These are phyloP conservation scores for Diaporthe sp. DNA, from an alignment of 2,329 filamentous ascomycete species.

Conservation along the genomic window DNA sequence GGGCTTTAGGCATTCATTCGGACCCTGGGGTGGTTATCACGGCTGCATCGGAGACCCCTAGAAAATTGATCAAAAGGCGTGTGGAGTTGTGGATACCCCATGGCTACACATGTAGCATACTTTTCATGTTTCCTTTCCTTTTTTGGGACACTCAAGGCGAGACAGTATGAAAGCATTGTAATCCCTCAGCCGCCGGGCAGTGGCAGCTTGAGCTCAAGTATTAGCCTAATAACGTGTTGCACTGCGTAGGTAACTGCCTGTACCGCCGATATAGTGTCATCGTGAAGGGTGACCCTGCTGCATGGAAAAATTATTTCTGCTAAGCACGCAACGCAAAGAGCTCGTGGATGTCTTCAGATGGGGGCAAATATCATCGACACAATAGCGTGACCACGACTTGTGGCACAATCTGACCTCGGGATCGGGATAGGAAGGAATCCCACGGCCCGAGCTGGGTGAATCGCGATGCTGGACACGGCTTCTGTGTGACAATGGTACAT, in stretches of 20 bases:
- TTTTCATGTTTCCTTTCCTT: not conserved
- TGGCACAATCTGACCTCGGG: slow-evolving; percentile 10
- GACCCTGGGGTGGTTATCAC: not conserved
- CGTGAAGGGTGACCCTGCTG: not conserved
- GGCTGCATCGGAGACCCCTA: slow-evolving; percentile 10
- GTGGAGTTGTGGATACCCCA: slow-evolving; percentile 31
- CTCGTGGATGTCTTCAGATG: not conserved
- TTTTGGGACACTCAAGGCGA: not conserved
- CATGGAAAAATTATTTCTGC: not conserved
- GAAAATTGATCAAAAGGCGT: slow-evolving; percentile 18
- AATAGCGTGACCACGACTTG: not conserved
- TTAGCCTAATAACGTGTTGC: not conserved
- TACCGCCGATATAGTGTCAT: not conserved
- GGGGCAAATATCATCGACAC: not conserved
- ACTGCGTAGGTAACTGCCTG: not conserved
- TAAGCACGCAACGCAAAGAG: not conserved
- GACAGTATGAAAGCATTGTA: not conserved
- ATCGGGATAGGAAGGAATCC: not conserved
- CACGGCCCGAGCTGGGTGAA: not conserved
- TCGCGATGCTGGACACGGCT: not conserved
- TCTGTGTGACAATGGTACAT: not conserved
- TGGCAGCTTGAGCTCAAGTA: not conserved
- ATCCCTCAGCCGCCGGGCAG: not conserved
- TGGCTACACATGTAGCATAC: slow-evolving; percentile 21
- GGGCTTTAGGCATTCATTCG: not conserved